Base-by-base conservation (phyloP, 768 basidiomycete genomes). In the Russula griseocarnosa region DNA sequence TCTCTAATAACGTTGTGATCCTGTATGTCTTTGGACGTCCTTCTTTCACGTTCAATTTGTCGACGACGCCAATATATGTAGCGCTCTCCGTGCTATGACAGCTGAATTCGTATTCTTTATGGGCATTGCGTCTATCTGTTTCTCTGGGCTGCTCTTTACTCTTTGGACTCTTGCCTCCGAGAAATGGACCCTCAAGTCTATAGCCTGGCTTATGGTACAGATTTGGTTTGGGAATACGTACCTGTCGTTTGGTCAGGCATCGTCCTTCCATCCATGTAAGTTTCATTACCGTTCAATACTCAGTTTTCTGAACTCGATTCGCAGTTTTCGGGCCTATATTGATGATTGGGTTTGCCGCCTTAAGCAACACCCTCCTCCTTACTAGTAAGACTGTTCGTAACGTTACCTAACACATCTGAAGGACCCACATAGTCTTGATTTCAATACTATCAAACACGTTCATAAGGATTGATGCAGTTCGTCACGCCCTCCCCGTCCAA, bases 361-460 rank as follows among this genome's bases (percentile, higher is more conserved):
- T 93, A 52, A 86, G 87, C 0, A 90, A 88, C 69, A 92, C 90
- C 0, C 78, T 93, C 49, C 75, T 94, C 36, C 71, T 93, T 63
- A 93, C 92, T 4, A 94, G 90, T 90, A 66, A 68, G 87, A 50
- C 30, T n/a, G 38, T 47, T 44, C 50, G 40, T 57, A n/a, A 52
- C 9, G 5, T 6, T 20, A 26, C 76, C 7, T 28, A 42, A 5
- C 40, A 52, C 47, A 11, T 5, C 58, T 42, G 56, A 44, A 38
- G 40, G 22, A 28, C 2, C 10, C 22, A 14, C 8, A 7, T 3
- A 79, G 78, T 95, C 71, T 79, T 96, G 52, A 94, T 96, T 64
- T 94, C 92, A 9, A 91, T 95, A 53, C 75, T 97, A 36, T 94
- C 93, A 5, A 94, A 94, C 72, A 94, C 92, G 0, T 93, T 92